phyloP scores from a whole-genome alignment of 805 yeast genomes.

The Ogataea angusta region DNA sequence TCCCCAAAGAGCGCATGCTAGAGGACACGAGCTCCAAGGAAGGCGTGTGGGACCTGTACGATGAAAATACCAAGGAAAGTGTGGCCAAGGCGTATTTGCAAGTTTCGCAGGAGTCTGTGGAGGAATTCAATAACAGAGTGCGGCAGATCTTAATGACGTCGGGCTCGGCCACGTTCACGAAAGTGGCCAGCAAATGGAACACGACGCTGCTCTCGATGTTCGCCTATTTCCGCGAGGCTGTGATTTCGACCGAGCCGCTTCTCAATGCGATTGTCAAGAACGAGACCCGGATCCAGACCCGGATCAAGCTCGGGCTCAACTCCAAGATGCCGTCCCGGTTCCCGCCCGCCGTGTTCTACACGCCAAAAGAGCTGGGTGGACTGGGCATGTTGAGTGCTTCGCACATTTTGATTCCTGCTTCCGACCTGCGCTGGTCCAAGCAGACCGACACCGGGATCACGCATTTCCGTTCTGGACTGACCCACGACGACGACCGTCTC shows the following conservation, averaged over 20 bases:
- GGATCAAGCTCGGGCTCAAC: slow-evolving; percentile 91
- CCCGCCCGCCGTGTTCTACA: slow-evolving; percentile 98
- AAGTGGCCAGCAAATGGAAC: slow-evolving; percentile 94
- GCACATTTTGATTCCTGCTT: slow-evolving; percentile 89
- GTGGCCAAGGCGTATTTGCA: slow-evolving; percentile 86
- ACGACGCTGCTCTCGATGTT: slow-evolving; percentile 83
- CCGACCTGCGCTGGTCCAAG: slow-evolving; percentile 85
- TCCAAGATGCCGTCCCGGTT: slow-evolving; percentile 98
- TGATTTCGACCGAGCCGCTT: slow-evolving; percentile 72
- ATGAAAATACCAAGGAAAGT: slow-evolving; percentile 71
- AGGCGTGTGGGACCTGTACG: slow-evolving; percentile 86
- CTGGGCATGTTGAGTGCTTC: slow-evolving; percentile 97
- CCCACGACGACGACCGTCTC: slow-evolving; percentile 69
- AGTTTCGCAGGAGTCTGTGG: slow-evolving; percentile 78
- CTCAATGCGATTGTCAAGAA: slow-evolving; percentile 82
- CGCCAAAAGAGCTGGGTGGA: slow-evolving; percentile 97
- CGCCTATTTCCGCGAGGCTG: slow-evolving; percentile 91
- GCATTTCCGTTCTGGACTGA: slow-evolving; percentile 92
- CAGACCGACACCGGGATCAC: slow-evolving; percentile 95
- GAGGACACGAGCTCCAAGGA: slow-evolving; percentile 59
- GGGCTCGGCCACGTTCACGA: slow-evolving; percentile 93
- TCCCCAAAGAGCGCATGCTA: slow-evolving; percentile 65
- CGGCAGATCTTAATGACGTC: slow-evolving; percentile 92
- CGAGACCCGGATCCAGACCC: slow-evolving; percentile 89
- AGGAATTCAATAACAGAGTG: slow-evolving; percentile 75